These are phyloP conservation scores for Eucalyptus globulus DNA, from an alignment of 345 rosid species.

Conservation along the genomic window DNA sequence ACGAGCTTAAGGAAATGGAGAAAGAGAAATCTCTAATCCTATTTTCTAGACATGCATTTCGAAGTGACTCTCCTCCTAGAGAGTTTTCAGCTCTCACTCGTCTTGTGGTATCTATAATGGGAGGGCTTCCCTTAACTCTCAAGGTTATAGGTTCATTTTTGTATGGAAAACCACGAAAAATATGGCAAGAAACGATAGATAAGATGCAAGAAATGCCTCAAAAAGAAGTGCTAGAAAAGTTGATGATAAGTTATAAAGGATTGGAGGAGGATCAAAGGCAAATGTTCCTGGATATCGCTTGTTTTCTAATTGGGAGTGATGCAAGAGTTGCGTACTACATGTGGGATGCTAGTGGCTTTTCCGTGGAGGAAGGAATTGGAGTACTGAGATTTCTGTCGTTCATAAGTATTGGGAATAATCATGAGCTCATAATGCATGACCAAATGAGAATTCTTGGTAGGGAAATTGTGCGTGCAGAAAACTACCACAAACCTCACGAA, in stretches of 20 bases:
- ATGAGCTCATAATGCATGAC: neutral
- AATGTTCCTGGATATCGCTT: neutral
- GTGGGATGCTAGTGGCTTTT: neutral
- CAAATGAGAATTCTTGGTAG: neutral
- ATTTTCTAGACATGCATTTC: neutral
- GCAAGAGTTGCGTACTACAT: neutral
- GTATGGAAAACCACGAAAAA: rapidly evolving
- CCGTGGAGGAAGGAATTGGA: neutral
- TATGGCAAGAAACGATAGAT: rapidly evolving
- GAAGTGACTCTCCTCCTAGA: neutral
- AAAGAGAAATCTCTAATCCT: neutral
- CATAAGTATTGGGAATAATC: neutral
- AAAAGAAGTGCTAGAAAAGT: neutral
- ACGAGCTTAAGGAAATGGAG: neutral
- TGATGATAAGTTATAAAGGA: neutral
- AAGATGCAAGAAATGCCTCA: neutral
- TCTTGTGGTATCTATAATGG: neutral
- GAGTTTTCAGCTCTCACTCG: neutral
- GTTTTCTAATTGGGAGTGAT: neutral
- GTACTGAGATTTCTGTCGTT: neutral
- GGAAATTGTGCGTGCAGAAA: neutral
- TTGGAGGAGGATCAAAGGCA: neutral
- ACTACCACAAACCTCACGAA: neutral
- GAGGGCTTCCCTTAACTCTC: neutral
- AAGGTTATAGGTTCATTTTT: neutral